Conservation (phyloP, 352 stramenopile genomes). For the Phytopythium kandeliae region DNA sequence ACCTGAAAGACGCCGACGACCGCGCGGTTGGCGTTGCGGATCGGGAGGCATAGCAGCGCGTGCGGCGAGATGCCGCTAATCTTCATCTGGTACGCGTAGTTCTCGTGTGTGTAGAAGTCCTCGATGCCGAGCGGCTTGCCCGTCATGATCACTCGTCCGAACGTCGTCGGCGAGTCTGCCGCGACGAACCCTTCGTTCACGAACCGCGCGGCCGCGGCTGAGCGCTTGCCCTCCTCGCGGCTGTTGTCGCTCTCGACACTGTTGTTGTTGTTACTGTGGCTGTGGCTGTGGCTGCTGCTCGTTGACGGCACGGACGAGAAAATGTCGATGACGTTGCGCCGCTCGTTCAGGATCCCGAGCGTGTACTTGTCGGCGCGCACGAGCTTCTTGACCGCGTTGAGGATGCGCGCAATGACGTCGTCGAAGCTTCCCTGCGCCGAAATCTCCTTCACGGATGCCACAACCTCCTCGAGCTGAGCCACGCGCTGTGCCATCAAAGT, state of each 20-base stretch:
- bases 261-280: no score
- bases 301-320: slow-evolving; percentile 24
- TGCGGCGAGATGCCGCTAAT: slow-evolving; percentile 24
- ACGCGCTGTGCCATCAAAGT: slow-evolving; percentile 40
- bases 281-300: no score
- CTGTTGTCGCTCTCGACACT: neutral
- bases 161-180: slow-evolving; percentile 54
- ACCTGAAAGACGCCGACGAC: slow-evolving; percentile 59
- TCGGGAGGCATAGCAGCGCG: slow-evolving; percentile 56
- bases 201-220: slow-evolving; percentile 8
- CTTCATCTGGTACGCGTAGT: slow-evolving; percentile 42
- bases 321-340: slow-evolving; percentile 49
- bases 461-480: slow-evolving; percentile 49
- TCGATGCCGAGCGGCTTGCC: slow-evolving; percentile 45
- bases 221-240: neutral
- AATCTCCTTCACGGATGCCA: slow-evolving; percentile 49
- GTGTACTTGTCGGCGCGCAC: slow-evolving; percentile 62
- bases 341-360: slow-evolving; percentile 52
- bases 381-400: slow-evolving; percentile 45
- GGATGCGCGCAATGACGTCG: slow-evolving; percentile 44
- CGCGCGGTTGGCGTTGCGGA: slow-evolving; percentile 53
- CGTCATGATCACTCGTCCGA: slow-evolving; percentile 62
- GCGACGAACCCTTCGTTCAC: slow-evolving; percentile 49
- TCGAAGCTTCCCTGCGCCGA: slow-evolving; percentile 53
- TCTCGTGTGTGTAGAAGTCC: slow-evolving; percentile 51